phyloP scores from a whole-genome alignment of 2,329 filamentous ascomycete genomes.

The Colletotrichum sp. region DNA sequence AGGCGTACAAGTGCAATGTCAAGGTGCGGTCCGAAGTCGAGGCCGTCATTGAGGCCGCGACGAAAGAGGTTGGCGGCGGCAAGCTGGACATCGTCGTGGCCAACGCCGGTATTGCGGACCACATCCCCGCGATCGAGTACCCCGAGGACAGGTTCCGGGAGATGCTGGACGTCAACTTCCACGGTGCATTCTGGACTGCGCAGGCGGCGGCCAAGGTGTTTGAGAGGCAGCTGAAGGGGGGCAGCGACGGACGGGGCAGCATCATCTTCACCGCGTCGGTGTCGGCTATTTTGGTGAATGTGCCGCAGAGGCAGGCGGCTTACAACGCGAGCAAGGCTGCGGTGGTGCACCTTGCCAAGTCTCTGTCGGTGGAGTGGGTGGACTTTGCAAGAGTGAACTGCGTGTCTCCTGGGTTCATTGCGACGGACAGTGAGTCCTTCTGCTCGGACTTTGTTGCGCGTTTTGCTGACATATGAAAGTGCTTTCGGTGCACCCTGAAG shows the following conservation, averaged over 20 bases:
- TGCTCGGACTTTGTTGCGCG: slow-evolving; percentile 63
- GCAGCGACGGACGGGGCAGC: slow-evolving; percentile 29
- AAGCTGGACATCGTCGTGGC: slow-evolving; percentile 45
- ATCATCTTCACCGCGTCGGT: slow-evolving; percentile 45
- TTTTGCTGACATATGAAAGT: slow-evolving; percentile 33
- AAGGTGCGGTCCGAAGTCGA: slow-evolving; percentile 30
- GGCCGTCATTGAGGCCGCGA: slow-evolving; percentile 27
- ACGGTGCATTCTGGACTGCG: slow-evolving; percentile 47
- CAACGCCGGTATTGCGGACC: slow-evolving; percentile 42
- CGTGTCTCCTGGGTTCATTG: slow-evolving; percentile 17
- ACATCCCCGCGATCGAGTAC: slow-evolving; percentile 42
- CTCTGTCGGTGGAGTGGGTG: slow-evolving; percentile 76
- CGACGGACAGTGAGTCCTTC: slow-evolving; percentile 5
- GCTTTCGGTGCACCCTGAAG: slow-evolving; percentile 50
- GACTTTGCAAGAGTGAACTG: slow-evolving; percentile 48
- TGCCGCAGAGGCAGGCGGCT: slow-evolving; percentile 46
- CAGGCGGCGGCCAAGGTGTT: slow-evolving; percentile 43
- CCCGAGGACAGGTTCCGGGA: slow-evolving; percentile 39
- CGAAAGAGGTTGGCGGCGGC: slow-evolving; percentile 35
- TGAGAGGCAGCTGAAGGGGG: slow-evolving; percentile 33
- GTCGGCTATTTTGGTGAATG: slow-evolving; percentile 42
- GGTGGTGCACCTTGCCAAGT: slow-evolving; percentile 73
- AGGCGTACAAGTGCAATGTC: slow-evolving; percentile 42
- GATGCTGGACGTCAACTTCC: slow-evolving; percentile 43
- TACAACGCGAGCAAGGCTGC: slow-evolving; percentile 81